A percentile compares a stretch with the other conserved stretches of the same genome.
Conservation (phyloP, 164 flowering plant genomes). For the Chimonanthus praecox region DNA sequence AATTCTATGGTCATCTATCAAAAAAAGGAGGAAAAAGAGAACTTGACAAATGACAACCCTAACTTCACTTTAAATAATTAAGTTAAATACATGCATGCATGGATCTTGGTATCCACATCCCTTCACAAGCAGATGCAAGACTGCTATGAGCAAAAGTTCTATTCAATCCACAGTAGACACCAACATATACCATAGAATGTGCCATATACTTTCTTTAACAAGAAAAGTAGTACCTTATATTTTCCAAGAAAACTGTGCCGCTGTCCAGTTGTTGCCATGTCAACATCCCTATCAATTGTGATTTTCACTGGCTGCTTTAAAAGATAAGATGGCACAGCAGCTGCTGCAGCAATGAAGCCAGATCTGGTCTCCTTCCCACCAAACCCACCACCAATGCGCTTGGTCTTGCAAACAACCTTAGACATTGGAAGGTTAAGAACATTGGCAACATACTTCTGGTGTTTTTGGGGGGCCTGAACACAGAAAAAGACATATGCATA, state of each 20-base stretch:
- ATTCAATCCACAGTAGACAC: too few species aligned
- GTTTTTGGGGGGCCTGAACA: conserved; percentile 85
- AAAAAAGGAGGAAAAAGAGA: too few species aligned
- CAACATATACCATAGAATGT: too few species aligned
- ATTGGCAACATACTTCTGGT: conserved; percentile 82
- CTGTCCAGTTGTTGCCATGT: conserved; percentile 95
- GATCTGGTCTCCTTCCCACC: conserved; percentile 98
- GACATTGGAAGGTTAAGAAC: conserved; percentile 95
- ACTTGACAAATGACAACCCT: too few species aligned
- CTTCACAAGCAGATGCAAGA: too few species aligned
- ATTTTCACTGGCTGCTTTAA: conserved; percentile 80
- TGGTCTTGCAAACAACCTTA: conserved; percentile 94
- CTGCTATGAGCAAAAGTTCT: too few species aligned
- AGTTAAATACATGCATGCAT: too few species aligned
- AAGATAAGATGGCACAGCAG: conserved; percentile 81
- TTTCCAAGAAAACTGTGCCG: conserved; percentile 98
- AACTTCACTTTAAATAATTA: too few species aligned
- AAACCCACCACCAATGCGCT: conserved; percentile 98
- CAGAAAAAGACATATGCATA: background rate
- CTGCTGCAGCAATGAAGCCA: conserved; percentile 75
- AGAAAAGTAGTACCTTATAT: conserved; percentile 66
- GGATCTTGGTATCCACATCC: too few species aligned
- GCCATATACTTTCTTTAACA: background rate
- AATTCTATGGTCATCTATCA: too few species aligned
- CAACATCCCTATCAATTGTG: conserved; percentile 82